Percentiles rank a stretch among this genome's conserved stretches.
phyloP scores from a whole-genome alignment of 306 rosid genomes.

The Acacia acuminata region DNA sequence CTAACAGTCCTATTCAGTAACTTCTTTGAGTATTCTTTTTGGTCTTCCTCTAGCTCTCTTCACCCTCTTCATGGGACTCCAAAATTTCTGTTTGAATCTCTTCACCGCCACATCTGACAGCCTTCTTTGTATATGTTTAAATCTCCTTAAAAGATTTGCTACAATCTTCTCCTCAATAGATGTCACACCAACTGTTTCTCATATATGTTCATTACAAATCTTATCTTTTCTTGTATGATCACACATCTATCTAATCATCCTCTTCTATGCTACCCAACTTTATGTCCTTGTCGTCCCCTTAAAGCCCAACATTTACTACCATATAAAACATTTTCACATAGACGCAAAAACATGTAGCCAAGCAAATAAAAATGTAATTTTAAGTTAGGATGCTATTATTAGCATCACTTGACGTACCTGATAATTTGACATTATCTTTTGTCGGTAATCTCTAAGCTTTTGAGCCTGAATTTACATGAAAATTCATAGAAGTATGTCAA shows the following conservation, averaged over 20 bases:
- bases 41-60: neutral
- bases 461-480: constrained; percentile 59
- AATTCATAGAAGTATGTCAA: constrained; percentile 14
- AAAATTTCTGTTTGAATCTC: neutral
- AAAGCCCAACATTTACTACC: neutral
- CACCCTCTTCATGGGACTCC: neutral
- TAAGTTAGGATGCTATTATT: neutral
- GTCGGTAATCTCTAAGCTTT: constrained; percentile 75
- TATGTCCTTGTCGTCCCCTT: neutral
- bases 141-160: too few relatives aligned
- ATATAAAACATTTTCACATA: neutral
- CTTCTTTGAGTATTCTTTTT: neutral
- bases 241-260: neutral
- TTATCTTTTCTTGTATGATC: neutral
- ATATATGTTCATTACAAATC: neutral
- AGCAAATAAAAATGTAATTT: constrained; percentile 17
- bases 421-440: constrained; percentile 75
- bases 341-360: constrained; percentile 17
- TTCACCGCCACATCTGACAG: neutral
- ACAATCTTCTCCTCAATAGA: too few relatives aligned
- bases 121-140: neutral
- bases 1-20: neutral
- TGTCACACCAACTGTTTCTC: too few relatives aligned
- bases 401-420: constrained; percentile 51
- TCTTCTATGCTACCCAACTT: neutral